Percentiles rank a stretch among this genome's conserved stretches.
Conservation (phyloP, 768 basidiomycete species). For the Amanita molliuscula region DNA sequence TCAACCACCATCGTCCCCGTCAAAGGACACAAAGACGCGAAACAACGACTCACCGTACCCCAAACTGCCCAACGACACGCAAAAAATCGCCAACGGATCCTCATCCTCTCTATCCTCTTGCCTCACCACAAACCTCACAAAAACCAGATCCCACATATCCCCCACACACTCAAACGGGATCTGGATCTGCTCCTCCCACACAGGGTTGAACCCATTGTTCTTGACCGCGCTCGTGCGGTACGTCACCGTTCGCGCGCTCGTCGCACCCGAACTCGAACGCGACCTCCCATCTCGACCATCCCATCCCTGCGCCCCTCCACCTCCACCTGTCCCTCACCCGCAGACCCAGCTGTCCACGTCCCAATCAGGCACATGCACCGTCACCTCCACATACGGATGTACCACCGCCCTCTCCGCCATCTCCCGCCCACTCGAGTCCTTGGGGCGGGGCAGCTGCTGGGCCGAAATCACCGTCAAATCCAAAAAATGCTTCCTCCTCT, state of each 20-base stretch:
- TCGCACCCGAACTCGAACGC: slow-evolving; percentile 18
- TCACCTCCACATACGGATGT: slow-evolving; percentile 64
- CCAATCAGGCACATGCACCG: slow-evolving; percentile 75
- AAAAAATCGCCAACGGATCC: slow-evolving; percentile 68
- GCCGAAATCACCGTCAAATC: slow-evolving; percentile 64
- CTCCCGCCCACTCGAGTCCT: slow-evolving; percentile 60
- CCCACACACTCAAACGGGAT: slow-evolving; percentile 75
- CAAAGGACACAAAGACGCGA: slow-evolving; percentile 3
- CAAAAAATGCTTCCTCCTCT: slow-evolving; percentile 32
- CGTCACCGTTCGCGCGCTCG: slow-evolving; percentile 23
- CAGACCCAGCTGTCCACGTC: slow-evolving; percentile 23
- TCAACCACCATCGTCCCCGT: not conserved
- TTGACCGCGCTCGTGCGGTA: slow-evolving; percentile 60
- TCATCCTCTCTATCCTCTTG: slow-evolving; percentile 44
- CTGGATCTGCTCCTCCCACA: slow-evolving; percentile 67
- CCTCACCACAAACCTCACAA: slow-evolving; percentile 72
- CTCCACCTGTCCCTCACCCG: not conserved
- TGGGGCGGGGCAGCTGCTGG: slow-evolving; percentile 79
- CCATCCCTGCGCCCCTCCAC: not conserved
- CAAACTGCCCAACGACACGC: slow-evolving; percentile 63
- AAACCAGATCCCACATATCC: slow-evolving; percentile 74
- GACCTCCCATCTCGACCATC: not conserved
- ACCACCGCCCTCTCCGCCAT: slow-evolving; percentile 37
- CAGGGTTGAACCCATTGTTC: slow-evolving; percentile 91
- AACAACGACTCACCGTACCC: slow-evolving; percentile 44